Percentiles rank a stretch among this genome's conserved stretches.
Conservation (phyloP, 768 basidiomycete genomes). For the Collybia sordida region DNA sequence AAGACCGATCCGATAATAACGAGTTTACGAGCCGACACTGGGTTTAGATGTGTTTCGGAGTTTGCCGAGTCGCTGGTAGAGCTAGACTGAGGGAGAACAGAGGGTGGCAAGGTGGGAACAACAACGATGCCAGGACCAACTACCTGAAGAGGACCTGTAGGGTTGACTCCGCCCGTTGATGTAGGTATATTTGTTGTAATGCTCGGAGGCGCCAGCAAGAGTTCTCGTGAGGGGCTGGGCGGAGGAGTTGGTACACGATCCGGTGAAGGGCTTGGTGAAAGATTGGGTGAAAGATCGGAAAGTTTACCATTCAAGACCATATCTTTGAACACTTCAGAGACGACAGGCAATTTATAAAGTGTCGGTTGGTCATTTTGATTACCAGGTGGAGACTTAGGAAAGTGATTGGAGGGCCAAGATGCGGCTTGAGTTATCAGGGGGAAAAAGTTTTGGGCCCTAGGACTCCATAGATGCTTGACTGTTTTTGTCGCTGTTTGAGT, state of each 20-base stretch:
- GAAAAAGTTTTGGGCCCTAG: conserved; percentile 1
- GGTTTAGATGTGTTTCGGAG: not conserved
- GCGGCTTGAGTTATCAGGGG: conserved; percentile 1
- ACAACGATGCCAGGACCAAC: not conserved
- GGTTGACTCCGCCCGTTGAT: not conserved
- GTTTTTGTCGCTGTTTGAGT: too few species aligned
- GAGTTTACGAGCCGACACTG: conserved; percentile 8
- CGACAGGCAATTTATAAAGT: conserved; percentile 10
- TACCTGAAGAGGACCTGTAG: not conserved
- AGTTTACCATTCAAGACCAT: not conserved
- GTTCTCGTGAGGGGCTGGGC: not conserved
- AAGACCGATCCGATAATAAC: conserved; percentile 13
- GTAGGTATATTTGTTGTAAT: not conserved
- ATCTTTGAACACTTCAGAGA: conserved; percentile 16
- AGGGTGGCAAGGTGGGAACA: not conserved
- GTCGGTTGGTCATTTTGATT: not conserved
- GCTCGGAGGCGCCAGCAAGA: not conserved
- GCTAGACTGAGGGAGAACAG: not conserved
- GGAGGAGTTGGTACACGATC: too few species aligned
- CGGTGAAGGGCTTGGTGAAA: too few species aligned
- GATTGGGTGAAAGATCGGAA: too few species aligned
- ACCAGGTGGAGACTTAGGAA: not conserved
- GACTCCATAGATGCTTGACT: not conserved
- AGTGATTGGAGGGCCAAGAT: conserved; percentile 1
- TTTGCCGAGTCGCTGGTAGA: not conserved